Percentiles rank a stretch among this genome's conserved stretches.
Conservation (phyloP, 805 yeast genomes). For the Sugiyamaella lignohabitans region DNA sequence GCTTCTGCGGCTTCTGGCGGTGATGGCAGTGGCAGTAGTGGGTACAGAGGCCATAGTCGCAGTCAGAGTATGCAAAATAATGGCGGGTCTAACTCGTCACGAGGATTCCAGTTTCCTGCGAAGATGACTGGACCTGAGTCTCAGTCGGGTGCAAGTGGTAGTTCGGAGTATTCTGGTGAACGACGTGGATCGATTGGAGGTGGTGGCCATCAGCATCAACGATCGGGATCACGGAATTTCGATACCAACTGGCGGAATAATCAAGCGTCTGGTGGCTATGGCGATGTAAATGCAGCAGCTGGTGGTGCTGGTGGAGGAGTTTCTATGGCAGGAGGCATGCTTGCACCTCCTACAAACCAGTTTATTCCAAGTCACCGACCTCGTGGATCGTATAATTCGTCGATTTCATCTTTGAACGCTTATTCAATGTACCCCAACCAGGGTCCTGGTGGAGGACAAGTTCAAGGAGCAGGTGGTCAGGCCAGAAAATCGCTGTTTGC, state of each 20-base stretch:
- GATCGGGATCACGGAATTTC: conserved; percentile 27
- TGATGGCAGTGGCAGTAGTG: conserved; percentile 10
- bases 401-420: conserved; percentile 41
- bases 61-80: conserved; percentile 16
- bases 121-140: not conserved
- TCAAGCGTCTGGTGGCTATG: conserved; percentile 21
- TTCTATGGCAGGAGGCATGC: conserved; percentile 11
- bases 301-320: conserved; percentile 1
- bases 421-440: conserved; percentile 14
- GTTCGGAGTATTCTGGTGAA: too few relatives aligned
- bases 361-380: conserved; percentile 78
- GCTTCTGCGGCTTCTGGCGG: conserved; percentile 8
- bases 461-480: conserved; percentile 31
- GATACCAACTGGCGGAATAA: conserved; percentile 26
- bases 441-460: not conserved
- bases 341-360: conserved; percentile 7
- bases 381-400: conserved; percentile 51
- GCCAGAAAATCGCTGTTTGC: conserved; percentile 70
- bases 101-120: conserved; percentile 23
- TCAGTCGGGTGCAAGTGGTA: not conserved
- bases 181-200: too few relatives aligned
- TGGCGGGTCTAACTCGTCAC: conserved; percentile 1
- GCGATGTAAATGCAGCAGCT: conserved; percentile 6
- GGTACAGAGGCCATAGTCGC: conserved; percentile 14
- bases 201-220: conserved; percentile 48